Conservation (phyloP, 352 stramenopile species). For the Phytophthora meadii region DNA sequence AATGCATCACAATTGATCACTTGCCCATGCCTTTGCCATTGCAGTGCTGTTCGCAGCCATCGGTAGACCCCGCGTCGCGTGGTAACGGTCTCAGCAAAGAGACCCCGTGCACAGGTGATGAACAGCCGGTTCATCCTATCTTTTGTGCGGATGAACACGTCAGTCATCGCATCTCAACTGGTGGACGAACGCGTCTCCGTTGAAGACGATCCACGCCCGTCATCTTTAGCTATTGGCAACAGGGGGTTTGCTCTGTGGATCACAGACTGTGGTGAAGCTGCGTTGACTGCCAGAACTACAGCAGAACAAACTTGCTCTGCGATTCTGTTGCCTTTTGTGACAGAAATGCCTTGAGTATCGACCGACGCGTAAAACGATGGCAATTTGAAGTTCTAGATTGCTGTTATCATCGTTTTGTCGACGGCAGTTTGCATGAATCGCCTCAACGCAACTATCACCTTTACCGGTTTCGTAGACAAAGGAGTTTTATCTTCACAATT, state of each 20-base stretch:
- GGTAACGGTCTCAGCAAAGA: not conserved
- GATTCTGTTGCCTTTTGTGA: not conserved
- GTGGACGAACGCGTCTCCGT: not conserved
- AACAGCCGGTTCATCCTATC: slow-evolving; percentile 11
- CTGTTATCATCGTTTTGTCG: no score
- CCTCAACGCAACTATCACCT: no score
- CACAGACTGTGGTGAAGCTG: no score
- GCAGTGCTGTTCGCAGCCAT: not conserved
- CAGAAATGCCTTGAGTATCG: no score
- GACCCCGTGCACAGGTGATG: slow-evolving; percentile 1
- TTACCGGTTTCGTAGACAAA: no score
- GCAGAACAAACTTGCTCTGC: not conserved
- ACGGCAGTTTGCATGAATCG: no score
- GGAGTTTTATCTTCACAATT: no score
- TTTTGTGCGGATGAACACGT: slow-evolving; percentile 11
- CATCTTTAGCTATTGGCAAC: no score
- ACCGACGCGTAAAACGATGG: no score
- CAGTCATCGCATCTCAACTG: not conserved
- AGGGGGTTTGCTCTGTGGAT: no score
- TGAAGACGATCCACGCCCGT: not conserved
- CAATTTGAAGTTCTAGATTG: no score
- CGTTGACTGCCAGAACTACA: no score
- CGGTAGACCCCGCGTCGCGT: not conserved
- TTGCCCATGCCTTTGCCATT: not conserved
- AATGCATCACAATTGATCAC: not conserved